Evolutionary conservation across 164 flowering plant species (phyloP).

Genomic region (Stephania cephalantha): DNA sequence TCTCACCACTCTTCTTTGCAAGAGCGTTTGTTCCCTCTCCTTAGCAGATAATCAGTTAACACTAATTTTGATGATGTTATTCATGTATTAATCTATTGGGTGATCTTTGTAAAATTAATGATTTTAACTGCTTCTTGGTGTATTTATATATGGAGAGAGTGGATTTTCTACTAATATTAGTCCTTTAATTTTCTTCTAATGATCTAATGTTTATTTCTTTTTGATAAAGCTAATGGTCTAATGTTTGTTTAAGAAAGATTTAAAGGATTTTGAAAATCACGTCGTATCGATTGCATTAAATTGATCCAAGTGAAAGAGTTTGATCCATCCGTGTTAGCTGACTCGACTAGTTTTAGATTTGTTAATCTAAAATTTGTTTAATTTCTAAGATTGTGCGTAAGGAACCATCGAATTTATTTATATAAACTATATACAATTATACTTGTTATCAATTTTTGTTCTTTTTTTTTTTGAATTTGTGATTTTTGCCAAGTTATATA

Average conservation of each 20-base stretch:
- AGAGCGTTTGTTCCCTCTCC: slow-evolving; percentile 83
- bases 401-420: too few relatives aligned
- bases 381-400: too few relatives aligned
- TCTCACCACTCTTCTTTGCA: slow-evolving; percentile 70
- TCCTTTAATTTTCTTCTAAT: neutral
- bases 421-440: too few relatives aligned
- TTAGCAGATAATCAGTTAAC: slow-evolving; percentile 17
- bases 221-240: neutral
- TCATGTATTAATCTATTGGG: neutral
- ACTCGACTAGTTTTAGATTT: neutral
- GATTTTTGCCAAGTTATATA: too few relatives aligned
- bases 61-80: neutral
- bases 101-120: neutral
- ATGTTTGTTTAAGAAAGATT: neutral
- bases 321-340: neutral
- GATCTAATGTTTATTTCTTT: neutral
- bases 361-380: too few relatives aligned
- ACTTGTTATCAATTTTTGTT: too few relatives aligned
- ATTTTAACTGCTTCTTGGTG: neutral
- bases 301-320: neutral
- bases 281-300: too few relatives aligned
- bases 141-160: too few relatives aligned
- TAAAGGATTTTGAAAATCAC: too few relatives aligned
- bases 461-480: too few relatives aligned
- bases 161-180: neutral